These are phyloP conservation scores for Pyrenophora teres DNA, from an alignment of 2,329 filamentous ascomycete genomes.

Conservation along the genomic window DNA sequence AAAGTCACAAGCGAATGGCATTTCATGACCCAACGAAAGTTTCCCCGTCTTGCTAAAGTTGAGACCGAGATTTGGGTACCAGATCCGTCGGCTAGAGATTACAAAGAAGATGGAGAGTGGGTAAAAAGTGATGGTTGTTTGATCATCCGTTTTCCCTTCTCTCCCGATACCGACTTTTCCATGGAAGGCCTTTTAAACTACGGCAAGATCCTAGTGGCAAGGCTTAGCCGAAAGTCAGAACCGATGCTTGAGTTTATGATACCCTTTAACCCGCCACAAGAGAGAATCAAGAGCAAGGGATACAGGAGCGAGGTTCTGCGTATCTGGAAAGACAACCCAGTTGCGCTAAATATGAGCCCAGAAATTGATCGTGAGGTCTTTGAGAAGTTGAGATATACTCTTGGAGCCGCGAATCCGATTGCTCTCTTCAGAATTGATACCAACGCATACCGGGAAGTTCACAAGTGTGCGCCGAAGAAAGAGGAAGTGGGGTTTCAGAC, in stretches of 20 bases:
- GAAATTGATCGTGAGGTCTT: slow-evolving; percentile 61
- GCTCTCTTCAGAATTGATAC: slow-evolving; percentile 72
- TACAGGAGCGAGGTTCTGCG: slow-evolving; percentile 66
- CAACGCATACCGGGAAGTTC: slow-evolving; percentile 61
- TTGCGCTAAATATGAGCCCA: slow-evolving; percentile 52
- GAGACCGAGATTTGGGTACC: slow-evolving; percentile 71
- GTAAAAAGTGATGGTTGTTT: slow-evolving; percentile 64
- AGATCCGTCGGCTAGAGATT: slow-evolving; percentile 61
- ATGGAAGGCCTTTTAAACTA: slow-evolving; percentile 40
- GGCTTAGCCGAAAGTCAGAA: slow-evolving; percentile 48
- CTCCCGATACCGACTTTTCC: slow-evolving; percentile 43
- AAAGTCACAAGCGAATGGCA: slow-evolving; percentile 61
- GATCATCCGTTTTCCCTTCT: slow-evolving; percentile 67
- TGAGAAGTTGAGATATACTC: slow-evolving; percentile 65
- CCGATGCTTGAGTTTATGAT: slow-evolving; percentile 69
- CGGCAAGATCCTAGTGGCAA: slow-evolving; percentile 42
- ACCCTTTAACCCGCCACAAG: slow-evolving; percentile 65
- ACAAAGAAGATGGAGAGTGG: slow-evolving; percentile 55
- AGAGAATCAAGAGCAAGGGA: slow-evolving; percentile 62
- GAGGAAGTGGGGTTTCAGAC: slow-evolving; percentile 67
- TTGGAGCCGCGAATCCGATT: slow-evolving; percentile 69
- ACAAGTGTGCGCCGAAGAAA: slow-evolving; percentile 63
- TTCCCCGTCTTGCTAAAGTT: slow-evolving; percentile 72
- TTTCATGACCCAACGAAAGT: slow-evolving; percentile 71
- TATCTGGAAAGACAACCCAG: slow-evolving; percentile 66